Conservation (phyloP, 1,284 basidiomycete genomes). For the Trichosporon sp. region DNA sequence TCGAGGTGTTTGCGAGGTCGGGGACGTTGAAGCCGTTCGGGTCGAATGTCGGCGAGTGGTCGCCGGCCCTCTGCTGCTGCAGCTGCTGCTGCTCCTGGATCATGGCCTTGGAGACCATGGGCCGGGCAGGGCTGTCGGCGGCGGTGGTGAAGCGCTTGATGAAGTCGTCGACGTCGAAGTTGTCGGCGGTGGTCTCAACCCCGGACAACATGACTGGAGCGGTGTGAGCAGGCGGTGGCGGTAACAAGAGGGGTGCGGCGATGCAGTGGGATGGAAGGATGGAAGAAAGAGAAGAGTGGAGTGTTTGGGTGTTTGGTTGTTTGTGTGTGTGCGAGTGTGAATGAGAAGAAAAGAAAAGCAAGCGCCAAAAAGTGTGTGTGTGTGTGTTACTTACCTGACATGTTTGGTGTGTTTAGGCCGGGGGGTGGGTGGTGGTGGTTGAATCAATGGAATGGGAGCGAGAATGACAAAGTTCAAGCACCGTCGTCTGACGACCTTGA, state of each 20-base stretch:
- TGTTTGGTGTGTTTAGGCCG: neutral
- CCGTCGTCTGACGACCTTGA: neutral
- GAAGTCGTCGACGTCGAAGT: slow-evolving; percentile 19
- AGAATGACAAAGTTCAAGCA: neutral
- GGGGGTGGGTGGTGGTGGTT: neutral
- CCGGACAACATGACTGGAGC: slow-evolving; percentile 5
- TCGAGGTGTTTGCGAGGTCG: slow-evolving; percentile 11
- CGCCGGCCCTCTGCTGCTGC: neutral
- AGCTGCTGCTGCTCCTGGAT: neutral
- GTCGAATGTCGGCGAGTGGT: slow-evolving; percentile 10
- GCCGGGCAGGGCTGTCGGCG: slow-evolving; percentile 10
- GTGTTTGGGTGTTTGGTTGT: neutral
- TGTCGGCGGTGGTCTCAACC: slow-evolving; percentile 7
- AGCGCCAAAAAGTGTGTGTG: neutral
- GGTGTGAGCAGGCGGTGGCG: neutral
- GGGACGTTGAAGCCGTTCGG: slow-evolving; percentile 10
- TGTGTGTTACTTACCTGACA: neutral
- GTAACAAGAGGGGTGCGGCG: neutral
- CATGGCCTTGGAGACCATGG: slow-evolving; percentile 2
- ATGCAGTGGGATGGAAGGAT: neutral
- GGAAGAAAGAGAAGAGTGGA: neutral
- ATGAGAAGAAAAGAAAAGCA: neutral
- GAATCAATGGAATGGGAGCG: neutral
- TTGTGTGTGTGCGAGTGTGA: neutral
- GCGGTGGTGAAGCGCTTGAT: slow-evolving; percentile 16